Base-by-base conservation (phyloP, 2,329 filamentous ascomycete species). In the Hirsutella rhossiliensis region DNA sequence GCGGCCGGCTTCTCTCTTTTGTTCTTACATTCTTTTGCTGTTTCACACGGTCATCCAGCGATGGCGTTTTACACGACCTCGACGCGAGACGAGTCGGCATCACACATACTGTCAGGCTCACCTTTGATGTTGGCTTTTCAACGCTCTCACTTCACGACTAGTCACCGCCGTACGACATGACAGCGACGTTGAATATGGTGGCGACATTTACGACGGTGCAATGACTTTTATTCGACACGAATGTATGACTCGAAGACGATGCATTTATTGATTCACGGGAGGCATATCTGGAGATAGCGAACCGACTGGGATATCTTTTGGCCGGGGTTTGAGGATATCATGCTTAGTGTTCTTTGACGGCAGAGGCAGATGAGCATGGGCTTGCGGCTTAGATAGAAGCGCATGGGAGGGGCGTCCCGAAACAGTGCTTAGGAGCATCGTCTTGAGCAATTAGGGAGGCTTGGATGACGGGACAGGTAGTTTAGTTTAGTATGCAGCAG, bases 191-290 rank as follows among this genome's bases (percentile, higher is more conserved):
- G 53, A 50, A 47, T 45, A 56, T 50, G 50, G 58, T 54, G 51
- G 44, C 55, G 57, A 60, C 59, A 58, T 60, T 56, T 58, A 64
- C 52, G 59, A 63, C 55, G 53, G 54, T 57, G 51, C 51, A 47
- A 56, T 53, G 52, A 51, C 12, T 54, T 49, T 45, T 31, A 38
- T 29, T 36, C 31, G 19, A 23, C 38, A 52, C 40, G 50, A 52
- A 36, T 64, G 60, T 63, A 65, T 62, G 62, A 69, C 55, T 55
- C 64, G 59, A 65, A 67, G 60, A 61, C 59, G 56, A 61, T 46
- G 40, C 34, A 43, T 48, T 48, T 54, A 55, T 53, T 56, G 52
- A 50, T 56, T 50, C 30, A 38, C 9, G 37, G 23, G 38, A 18
- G 34, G 40, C 17, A 34, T 17, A n/a, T 29, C 7, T 27, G 40